Evolutionary conservation across 192 early-diverging fungal species (phyloP).

Genomic region (Backusella parvicylindrica): DNA sequence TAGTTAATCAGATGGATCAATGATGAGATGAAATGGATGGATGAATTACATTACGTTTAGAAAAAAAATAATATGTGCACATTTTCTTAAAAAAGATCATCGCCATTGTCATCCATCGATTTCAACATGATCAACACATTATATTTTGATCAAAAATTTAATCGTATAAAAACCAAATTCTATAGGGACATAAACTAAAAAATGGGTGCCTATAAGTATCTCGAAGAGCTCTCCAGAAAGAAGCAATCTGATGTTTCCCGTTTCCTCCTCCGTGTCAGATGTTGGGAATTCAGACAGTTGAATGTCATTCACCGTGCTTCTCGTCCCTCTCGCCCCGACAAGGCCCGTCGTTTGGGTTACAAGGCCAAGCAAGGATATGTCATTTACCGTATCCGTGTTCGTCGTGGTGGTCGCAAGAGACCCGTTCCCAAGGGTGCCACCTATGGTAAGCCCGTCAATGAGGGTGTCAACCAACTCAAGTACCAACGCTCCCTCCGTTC

Average conservation of each 20-base stretch:
- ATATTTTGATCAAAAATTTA: not conserved
- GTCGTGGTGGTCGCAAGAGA: too few species aligned
- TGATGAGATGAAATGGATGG: not conserved
- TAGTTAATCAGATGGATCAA: not conserved
- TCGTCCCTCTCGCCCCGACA: too few species aligned
- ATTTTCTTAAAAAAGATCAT: too few species aligned
- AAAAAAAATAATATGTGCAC: too few species aligned
- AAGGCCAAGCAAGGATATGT: too few species aligned
- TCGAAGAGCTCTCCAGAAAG: conserved; percentile 97
- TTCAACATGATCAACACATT: not conserved
- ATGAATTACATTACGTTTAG: not conserved
- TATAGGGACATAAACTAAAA: not conserved
- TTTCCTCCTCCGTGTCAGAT: conserved; percentile 96
- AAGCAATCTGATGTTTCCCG: conserved; percentile 99
- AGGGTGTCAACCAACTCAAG: conserved; percentile 99
- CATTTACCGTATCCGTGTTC: too few species aligned
- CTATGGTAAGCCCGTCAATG: conserved; percentile 95
- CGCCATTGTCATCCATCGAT: not conserved
- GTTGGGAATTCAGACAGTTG: conserved; percentile 98
- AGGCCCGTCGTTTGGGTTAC: too few species aligned
- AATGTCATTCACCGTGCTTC: too few species aligned
- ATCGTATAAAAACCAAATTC: not conserved
- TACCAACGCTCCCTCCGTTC: conserved; percentile 91
- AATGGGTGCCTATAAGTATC: conserved; percentile 76
- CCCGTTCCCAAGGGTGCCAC: too few species aligned